Percentiles rank a stretch among this genome's conserved stretches.
Conservation (phyloP, 371 early-diverging fungal genomes). For the Mucor racemosus region DNA sequence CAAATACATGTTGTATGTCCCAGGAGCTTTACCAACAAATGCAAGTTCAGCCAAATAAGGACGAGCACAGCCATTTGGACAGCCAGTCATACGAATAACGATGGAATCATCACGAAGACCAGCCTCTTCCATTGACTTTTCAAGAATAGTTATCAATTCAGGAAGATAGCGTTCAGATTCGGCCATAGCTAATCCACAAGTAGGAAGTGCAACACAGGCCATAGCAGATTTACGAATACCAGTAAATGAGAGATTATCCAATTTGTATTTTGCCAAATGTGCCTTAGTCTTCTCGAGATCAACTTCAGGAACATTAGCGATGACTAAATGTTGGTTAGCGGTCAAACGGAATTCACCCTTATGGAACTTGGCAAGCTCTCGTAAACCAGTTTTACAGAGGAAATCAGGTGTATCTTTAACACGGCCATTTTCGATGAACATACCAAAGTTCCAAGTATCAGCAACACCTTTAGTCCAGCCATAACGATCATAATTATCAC, state of each 20-base stretch:
- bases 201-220: slow-evolving; percentile 94
- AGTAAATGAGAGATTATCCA: slow-evolving; percentile 78
- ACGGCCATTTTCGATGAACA: slow-evolving; percentile 88
- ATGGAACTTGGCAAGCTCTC: slow-evolving; percentile 77
- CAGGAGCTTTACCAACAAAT: slow-evolving; percentile 89
- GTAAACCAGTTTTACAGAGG: slow-evolving; percentile 74
- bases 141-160: slow-evolving; percentile 71
- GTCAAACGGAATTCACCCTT: slow-evolving; percentile 82
- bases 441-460: slow-evolving; percentile 78
- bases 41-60: slow-evolving; percentile 92
- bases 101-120: slow-evolving; percentile 85
- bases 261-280: slow-evolving; percentile 72
- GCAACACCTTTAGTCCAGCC: slow-evolving; percentile 82
- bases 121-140: slow-evolving; percentile 71
- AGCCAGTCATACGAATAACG: slow-evolving; percentile 92
- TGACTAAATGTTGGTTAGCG: slow-evolving; percentile 85
- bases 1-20: slow-evolving; percentile 89
- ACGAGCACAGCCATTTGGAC: slow-evolving; percentile 92
- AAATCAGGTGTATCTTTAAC: slow-evolving; percentile 80
- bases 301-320: slow-evolving; percentile 72
- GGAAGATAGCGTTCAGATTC: slow-evolving; percentile 93
- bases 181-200: slow-evolving; percentile 92
- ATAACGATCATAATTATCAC: slow-evolving; percentile 85
- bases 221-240: slow-evolving; percentile 86
- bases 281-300: slow-evolving; percentile 71